Evolutionary conservation across 2,329 filamentous ascomycete species (phyloP), one percentile per base, ranked within the genome.

Genomic region (Aspergillus sp.): DNA sequence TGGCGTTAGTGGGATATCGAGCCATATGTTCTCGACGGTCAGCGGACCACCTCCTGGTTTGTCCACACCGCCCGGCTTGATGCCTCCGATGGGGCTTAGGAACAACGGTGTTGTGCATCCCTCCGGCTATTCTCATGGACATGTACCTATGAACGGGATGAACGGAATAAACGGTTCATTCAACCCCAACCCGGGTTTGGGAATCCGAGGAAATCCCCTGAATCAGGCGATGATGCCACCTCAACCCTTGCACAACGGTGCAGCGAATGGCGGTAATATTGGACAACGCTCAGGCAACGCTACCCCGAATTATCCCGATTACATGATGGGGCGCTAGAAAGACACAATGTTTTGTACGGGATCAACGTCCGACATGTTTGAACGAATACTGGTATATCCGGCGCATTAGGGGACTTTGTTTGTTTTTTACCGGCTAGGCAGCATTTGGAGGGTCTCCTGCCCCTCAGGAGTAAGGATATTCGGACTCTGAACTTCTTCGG

Each of bases 31-130:
- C 69, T 82, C 87, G 1, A 86, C 85, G 2, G 86, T 86, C 35
- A 89, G 81, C 66, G 87, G 90, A 0, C 93, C 93, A 23, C 93
- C 93, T 12, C 93, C 93, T 0, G 93, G 93, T 2, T 82, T 97
- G 8, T 73, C 85, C 2, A 87, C 86, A 6, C 92, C 92, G 14
- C 90, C 91, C 2, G 90, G 90, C 12, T 79, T 93, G 35, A 80
- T 78, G 14, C 73, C 74, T 64, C 70, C 70, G 15, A 64, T 76
- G 64, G 65, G 67, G 8, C 58, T 73, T 61, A 65, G 70, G 57
- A 71, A 67, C 48, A 70, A 70, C 55, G 69, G 64, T 43, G 59
- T 63, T 52, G 67, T 76, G 56, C 69, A 76, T 59, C 61, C 68
- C 17, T 58, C 68, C 7, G 66, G 64, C 43, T 70, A 68, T 53